Evolutionary conservation across 75 land plant species (phyloP).

Genomic region (Cryptomeria japonica): DNA sequence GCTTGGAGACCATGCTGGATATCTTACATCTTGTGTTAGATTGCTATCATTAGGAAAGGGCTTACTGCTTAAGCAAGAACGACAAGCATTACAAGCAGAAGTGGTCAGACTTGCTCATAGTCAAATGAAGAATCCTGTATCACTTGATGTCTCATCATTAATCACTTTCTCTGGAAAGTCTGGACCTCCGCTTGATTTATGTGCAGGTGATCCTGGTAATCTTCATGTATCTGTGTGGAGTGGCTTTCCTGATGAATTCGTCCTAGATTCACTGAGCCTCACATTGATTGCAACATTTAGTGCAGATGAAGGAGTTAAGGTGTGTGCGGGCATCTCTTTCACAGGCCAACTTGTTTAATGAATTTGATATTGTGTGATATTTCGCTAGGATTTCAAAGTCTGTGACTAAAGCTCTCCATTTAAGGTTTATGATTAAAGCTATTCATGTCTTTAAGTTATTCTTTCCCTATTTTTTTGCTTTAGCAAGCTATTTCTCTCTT

Average conservation of each 20-base stretch:
- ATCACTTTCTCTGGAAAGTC: constrained; percentile 91
- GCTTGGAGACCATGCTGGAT: constrained; percentile 85
- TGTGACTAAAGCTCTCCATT: not conserved
- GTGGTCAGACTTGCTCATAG: constrained; percentile 85
- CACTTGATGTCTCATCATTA: constrained; percentile 91
- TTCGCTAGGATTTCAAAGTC: constrained; percentile 10
- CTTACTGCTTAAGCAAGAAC: constrained; percentile 66
- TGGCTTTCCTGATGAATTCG: constrained; percentile 94
- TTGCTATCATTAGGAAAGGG: constrained; percentile 79
- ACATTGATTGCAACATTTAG: constrained; percentile 69
- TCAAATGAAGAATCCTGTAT: constrained; percentile 87
- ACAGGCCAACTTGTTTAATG: not conserved
- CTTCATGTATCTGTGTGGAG: constrained; percentile 91
- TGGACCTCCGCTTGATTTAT: constrained; percentile 88
- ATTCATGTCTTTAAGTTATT: not conserved
- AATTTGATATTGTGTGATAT: not conserved
- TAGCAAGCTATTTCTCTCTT: not conserved
- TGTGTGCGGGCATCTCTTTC: constrained; percentile 21
- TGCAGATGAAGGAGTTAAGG: constrained; percentile 94
- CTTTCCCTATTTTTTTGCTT: not conserved
- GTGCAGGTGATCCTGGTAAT: constrained; percentile 93
- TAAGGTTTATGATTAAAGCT: not conserved
- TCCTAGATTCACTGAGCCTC: constrained; percentile 81
- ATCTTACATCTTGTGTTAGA: constrained; percentile 90
- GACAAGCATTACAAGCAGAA: constrained; percentile 85